Base-by-base conservation (phyloP, 345 rosid genomes). In the Citrus mangshanensis region DNA sequence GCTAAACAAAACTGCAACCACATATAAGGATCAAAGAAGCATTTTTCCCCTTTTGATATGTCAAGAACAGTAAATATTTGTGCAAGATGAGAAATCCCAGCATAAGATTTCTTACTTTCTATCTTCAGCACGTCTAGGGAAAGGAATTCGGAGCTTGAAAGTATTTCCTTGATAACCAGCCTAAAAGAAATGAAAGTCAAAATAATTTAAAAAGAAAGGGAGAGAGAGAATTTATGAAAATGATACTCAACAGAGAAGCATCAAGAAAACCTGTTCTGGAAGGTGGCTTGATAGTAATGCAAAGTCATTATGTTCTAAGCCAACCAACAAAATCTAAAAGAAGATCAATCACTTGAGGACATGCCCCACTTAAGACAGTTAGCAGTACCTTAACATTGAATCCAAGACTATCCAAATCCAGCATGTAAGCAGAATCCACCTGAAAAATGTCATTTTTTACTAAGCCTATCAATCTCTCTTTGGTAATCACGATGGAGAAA, bases 331-430 rank as follows among this genome's bases (percentile, higher is more conserved):
- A 70, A 40, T 10, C 28, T 40, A 42, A 42, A 61, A 19, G 38
- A 67, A 19, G 4, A 46, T 24, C 55, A 18, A 61, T 6, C 8
- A n/a, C 34, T 21, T 37, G 19, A 13, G 55, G 24, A 35, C 22
- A 1, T 18, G 6, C 10, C 10, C 25, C 16, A 14, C 35, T 63
- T 18, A 35, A 55, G 18, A 54, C 58, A 56, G 49, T 22, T 25
- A 68, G 70, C 59, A 76, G 70, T 81, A 95, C 99, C 98, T 93
- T 93, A 68, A 93, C 98, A 73, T 87, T 84, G 90, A 94, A 96
- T 80, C 98, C 99, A 78, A 96, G 90, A 80, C 97, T 91, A 83
- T 96, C 97, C 85, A 96, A 80, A 81, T 94, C 97, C 72, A 94
- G 87, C 88, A 96, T 96, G 86, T 81, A 79, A 82, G 98, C 98